Percentiles rank a stretch among this genome's conserved stretches.
phyloP scores from a whole-genome alignment of 2,329 filamentous ascomycete genomes.

The Stagonosporopsis tanaceti region DNA sequence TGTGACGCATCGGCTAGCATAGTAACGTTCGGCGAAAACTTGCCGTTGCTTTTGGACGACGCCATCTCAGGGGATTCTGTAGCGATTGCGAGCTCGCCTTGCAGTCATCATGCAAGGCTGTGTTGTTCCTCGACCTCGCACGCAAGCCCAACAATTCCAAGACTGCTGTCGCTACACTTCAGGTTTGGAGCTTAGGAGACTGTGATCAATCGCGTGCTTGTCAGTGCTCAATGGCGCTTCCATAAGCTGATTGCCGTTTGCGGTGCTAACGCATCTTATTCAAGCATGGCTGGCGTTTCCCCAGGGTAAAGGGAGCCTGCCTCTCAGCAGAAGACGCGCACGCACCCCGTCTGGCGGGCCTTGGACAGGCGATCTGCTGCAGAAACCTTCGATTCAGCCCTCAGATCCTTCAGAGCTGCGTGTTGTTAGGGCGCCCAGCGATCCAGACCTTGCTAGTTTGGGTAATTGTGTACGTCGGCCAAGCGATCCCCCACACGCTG shows the following conservation, averaged over 20 bases:
- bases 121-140: background rate
- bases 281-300: constrained; percentile 8
- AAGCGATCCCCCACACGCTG: constrained; percentile 39
- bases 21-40: constrained; percentile 2
- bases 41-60: constrained; percentile 3
- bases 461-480: constrained; percentile 42
- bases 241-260: constrained; percentile 19
- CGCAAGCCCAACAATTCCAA: background rate
- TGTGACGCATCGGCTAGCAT: background rate
- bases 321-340: constrained; percentile 25
- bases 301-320: constrained; percentile 27
- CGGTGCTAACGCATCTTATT: constrained; percentile 18
- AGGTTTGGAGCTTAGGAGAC: background rate
- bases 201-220: constrained; percentile 7
- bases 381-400: constrained; percentile 31
- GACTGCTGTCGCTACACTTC: background rate
- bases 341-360: constrained; percentile 16
- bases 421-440: constrained; percentile 22
- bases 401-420: constrained; percentile 27
- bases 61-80: background rate
- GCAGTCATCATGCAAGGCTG: constrained; percentile 5
- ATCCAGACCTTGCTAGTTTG: constrained; percentile 23
- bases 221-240: constrained; percentile 13
- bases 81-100: background rate
- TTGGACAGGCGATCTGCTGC: constrained; percentile 26